phyloP scores from a whole-genome alignment of 192 early-diverging fungal genomes.

The Pilobolus umbonatus region DNA sequence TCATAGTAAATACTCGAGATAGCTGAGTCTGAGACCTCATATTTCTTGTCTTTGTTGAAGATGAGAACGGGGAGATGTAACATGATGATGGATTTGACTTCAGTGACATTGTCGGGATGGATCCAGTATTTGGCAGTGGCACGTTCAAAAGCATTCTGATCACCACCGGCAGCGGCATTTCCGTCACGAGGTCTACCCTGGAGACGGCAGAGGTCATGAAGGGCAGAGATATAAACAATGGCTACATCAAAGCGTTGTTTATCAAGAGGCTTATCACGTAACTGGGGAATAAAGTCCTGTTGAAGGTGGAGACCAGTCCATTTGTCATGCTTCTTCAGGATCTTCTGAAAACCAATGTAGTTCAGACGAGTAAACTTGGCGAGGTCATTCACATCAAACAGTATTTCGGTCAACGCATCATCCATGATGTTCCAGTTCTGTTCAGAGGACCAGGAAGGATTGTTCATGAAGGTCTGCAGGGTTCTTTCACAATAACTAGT shows the following conservation, averaged over 20 bases:
- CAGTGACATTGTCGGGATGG: slow-evolving; percentile 36
- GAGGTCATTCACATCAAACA: slow-evolving; percentile 74
- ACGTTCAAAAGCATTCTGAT: slow-evolving; percentile 64
- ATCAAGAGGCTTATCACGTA: slow-evolving; percentile 79
- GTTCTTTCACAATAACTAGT: slow-evolving; percentile 65
- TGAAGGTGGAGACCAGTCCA: slow-evolving; percentile 72
- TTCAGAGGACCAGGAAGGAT: slow-evolving; percentile 47
- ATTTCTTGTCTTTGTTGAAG: slow-evolving; percentile 40
- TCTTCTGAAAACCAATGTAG: slow-evolving; percentile 84
- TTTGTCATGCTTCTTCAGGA: slow-evolving; percentile 98
- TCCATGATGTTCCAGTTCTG: slow-evolving; percentile 52
- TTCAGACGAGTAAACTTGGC: slow-evolving; percentile 77
- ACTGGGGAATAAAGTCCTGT: slow-evolving; percentile 66
- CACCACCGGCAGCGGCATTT: slow-evolving; percentile 34
- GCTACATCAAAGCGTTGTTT: slow-evolving; percentile 86
- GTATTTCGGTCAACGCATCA: slow-evolving; percentile 61
- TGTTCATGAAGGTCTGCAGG: slow-evolving; percentile 44
- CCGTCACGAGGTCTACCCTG: slow-evolving; percentile 32
- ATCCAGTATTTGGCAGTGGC: slow-evolving; percentile 60
- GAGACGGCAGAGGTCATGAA: slow-evolving; percentile 35
- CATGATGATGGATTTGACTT: slow-evolving; percentile 40
- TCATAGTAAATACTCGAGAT: slow-evolving; percentile 38
- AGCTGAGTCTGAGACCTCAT: slow-evolving; percentile 34
- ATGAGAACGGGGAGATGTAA: slow-evolving; percentile 42
- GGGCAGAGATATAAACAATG: slow-evolving; percentile 49